Conservation (phyloP, 2,329 filamentous ascomycete genomes). For the Fusarium sp. region DNA sequence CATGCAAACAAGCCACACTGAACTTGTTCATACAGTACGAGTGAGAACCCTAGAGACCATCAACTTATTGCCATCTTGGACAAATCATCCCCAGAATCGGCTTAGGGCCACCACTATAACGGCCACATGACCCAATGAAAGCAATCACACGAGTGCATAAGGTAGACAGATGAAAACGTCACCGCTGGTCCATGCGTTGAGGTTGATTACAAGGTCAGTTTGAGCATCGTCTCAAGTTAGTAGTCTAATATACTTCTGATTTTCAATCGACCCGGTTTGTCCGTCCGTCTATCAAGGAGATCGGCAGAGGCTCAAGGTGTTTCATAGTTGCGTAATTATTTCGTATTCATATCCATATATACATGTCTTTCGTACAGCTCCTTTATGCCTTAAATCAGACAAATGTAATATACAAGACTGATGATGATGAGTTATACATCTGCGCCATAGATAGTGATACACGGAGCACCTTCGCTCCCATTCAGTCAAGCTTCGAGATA, state of each 20-base stretch:
- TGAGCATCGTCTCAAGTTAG: not conserved
- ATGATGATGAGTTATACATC: conserved; percentile 13
- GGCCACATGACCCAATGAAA: conserved; percentile 35
- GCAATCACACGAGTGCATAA: not conserved
- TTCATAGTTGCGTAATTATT: not conserved
- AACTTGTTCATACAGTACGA: not conserved
- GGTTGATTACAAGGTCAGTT: not conserved
- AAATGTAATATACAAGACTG: conserved; percentile 18
- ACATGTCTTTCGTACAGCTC: not conserved
- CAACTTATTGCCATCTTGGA: conserved; percentile 1
- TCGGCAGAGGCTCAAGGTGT: not conserved
- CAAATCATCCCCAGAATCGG: conserved; percentile 11
- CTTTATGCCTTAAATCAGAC: not conserved
- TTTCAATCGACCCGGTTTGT: not conserved
- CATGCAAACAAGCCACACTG: not conserved
- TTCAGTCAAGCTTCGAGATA: not conserved
- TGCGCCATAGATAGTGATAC: conserved; percentile 22
- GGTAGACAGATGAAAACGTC: conserved; percentile 27
- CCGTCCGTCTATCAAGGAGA: not conserved
- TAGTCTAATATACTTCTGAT: not conserved
- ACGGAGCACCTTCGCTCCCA: conserved; percentile 16
- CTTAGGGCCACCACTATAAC: conserved; percentile 17
- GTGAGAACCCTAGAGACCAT: conserved; percentile 14
- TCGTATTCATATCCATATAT: not conserved
- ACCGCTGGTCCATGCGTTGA: not conserved